Base-by-base conservation (phyloP, 805 yeast species). In the Hanseniaspora occidentalis region DNA sequence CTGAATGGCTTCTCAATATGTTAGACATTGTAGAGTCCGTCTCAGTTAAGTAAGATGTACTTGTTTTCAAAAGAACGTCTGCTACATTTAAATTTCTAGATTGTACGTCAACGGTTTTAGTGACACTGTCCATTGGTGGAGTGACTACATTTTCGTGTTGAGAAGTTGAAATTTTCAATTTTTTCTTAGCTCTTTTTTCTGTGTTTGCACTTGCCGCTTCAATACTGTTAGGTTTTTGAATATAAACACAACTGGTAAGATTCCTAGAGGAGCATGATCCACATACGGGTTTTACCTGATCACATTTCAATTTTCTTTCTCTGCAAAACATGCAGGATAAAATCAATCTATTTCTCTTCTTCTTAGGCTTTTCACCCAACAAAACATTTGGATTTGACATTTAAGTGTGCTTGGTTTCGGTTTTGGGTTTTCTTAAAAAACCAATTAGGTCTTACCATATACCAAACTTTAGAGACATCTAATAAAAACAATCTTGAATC, bases 291-390 rank as follows among this genome's bases (percentile, higher is more conserved):
- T 60, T 61, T 29, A 57, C 56, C 46, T 73, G 73, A 49, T 75
- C 80, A 56, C 83, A 76, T 60, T 76, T 76, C 61, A 77, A 68
- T 58, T 77, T 77, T 50, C 81, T 67, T 45, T 70, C 67, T 40
- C 82, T 65, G 54, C 84, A 77, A 36, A 77, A 75, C 45, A 75
- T 62, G 49, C 81, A 75, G 4, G 60, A 51, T 35, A 52, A 50
- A 34, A 56, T 54, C 14, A 45, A 42, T 43, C 56, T 56, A 20
- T 56, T 42, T 37, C 61, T 46, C 44, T 50, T 50, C 37, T 44
- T 52, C 8, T 43, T 43, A 10, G 26, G 21, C 34, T 19, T 38
- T 22, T 37, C n/a, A n/a, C n/a, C n/a, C n/a, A n/a, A n/a, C n/a
- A n/a, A n/a, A n/a, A n/a, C n/a, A n/a, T n/a, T n/a, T n/a, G n/a